Conservation (phyloP, 495 filamentous ascomycete genomes). For the Penicillium coprophilum region DNA sequence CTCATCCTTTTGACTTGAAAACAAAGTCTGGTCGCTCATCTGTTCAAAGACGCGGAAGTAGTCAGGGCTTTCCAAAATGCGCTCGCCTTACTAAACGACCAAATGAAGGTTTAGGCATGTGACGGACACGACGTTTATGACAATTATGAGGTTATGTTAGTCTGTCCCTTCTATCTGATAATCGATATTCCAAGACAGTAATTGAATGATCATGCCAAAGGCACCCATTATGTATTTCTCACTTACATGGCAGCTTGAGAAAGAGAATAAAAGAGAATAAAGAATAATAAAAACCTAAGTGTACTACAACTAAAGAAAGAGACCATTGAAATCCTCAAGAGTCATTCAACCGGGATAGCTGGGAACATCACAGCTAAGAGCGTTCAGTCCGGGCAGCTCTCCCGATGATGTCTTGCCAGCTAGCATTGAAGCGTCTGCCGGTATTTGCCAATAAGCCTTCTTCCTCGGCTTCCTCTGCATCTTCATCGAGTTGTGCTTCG, state of each 20-base stretch:
- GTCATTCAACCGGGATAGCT: neutral
- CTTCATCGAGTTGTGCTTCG: conserved; percentile 74
- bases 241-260: neutral
- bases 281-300: neutral
- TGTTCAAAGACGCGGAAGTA: conserved; percentile 62
- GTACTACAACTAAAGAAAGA: neutral
- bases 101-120: conserved; percentile 23
- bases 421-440: conserved; percentile 75
- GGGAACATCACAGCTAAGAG: neutral
- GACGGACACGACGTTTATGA: neutral
- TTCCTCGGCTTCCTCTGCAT: conserved; percentile 92
- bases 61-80: conserved; percentile 81
- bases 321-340: neutral
- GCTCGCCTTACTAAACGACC: conserved; percentile 60
- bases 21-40: conserved; percentile 2
- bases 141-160: conserved; percentile 1
- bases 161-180: neutral
- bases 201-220: neutral
- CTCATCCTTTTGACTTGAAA: neutral
- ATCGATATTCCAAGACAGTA: neutral
- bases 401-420: conserved; percentile 83
- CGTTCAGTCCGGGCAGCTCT: conserved; percentile 28
- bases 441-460: conserved; percentile 85
- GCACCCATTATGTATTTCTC: neutral
- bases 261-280: too few species aligned